Evolutionary conservation across 148 eudicot species (phyloP), one percentile per base, ranked within the genome.

Genomic region (Polygonum maritimum): DNA sequence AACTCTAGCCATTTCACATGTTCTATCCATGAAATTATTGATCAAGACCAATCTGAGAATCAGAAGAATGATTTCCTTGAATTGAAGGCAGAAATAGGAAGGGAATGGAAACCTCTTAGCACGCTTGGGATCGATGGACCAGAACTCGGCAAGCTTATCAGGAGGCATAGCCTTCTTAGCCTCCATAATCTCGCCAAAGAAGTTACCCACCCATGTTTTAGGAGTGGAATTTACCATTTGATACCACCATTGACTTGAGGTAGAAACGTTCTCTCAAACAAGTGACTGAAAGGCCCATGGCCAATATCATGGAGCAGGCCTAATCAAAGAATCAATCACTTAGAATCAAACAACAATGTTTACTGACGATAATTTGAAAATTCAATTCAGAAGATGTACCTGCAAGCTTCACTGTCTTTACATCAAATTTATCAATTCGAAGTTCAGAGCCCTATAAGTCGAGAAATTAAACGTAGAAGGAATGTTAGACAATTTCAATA

Each of bases 241-340:
- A 80, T 74, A 82, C 89, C 94, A 21, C 75, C 55, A 57, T 84
- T 85, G 84, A 91, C 98, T 76, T 72, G 81, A 36, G 97, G 97
- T 74, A 92, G 94, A 81, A 95, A 92, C 63, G 76, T 91, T 6
- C 90, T 86, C 81, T 92, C 97, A 87, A 95, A 92, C 85, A 88
- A 80, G 84, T 95, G 99, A 81, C 98, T 95, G 84, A 90, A 95
- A 76, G 99, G 99, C 75, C 99, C 99, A 74, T 92, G 99, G 70
- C 99, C 99, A 73, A 95, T 84, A 83, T 95, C 97, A 84, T 95
- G 99, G 75, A 92, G 78, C 7, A 95, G 91, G 60, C 99, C 97
- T 92, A 71, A n/a, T 3, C 72, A 71, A 9, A 47, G 51, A 71
- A 71, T 47, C 31, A 40, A 44, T 18, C 51, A 44, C 15, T n/a